Conservation (phyloP, 225 moss, liverwort and hornwort genomes). For the Sphagnum tenellum region DNA sequence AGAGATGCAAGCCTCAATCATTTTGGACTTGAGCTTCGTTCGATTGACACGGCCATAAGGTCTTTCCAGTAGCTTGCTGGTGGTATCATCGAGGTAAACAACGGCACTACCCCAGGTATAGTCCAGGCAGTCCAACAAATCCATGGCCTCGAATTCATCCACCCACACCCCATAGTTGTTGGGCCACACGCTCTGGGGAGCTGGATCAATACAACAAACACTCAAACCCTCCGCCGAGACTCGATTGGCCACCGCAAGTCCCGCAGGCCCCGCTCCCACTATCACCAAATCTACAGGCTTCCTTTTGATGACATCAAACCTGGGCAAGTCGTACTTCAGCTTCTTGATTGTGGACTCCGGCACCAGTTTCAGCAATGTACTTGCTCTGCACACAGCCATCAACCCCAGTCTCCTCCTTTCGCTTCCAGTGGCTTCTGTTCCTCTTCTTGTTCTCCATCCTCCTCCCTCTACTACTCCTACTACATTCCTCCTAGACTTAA, state of each 20-base stretch:
- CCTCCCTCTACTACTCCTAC: neutral
- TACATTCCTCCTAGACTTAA: neutral
- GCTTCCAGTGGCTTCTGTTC: neutral
- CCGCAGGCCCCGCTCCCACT: slow-evolving; percentile 91
- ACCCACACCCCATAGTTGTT: slow-evolving; percentile 99
- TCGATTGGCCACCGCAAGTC: slow-evolving; percentile 85
- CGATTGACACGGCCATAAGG: slow-evolving; percentile 94
- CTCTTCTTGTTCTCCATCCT: neutral
- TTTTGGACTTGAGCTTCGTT: slow-evolving; percentile 74
- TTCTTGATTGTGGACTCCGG: slow-evolving; percentile 49
- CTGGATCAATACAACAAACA: slow-evolving; percentile 90
- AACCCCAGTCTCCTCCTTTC: neutral
- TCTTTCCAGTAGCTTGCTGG: slow-evolving; percentile 58
- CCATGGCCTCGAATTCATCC: slow-evolving; percentile 93
- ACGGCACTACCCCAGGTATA: slow-evolving; percentile 93
- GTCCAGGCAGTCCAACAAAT: slow-evolving; percentile 87
- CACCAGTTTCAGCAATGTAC: slow-evolving; percentile 71
- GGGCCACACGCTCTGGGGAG: slow-evolving; percentile 90
- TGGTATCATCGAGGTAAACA: slow-evolving; percentile 64
- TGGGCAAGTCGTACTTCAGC: slow-evolving; percentile 67
- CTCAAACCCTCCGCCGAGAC: slow-evolving; percentile 71
- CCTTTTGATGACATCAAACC: slow-evolving; percentile 61
- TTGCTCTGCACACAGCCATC: slow-evolving; percentile 13
- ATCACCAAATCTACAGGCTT: slow-evolving; percentile 74
- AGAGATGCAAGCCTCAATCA: slow-evolving; percentile 85